Evolutionary conservation across 1,284 basidiomycete genomes (phyloP).

Genomic region (Schizophyllum amplum): DNA sequence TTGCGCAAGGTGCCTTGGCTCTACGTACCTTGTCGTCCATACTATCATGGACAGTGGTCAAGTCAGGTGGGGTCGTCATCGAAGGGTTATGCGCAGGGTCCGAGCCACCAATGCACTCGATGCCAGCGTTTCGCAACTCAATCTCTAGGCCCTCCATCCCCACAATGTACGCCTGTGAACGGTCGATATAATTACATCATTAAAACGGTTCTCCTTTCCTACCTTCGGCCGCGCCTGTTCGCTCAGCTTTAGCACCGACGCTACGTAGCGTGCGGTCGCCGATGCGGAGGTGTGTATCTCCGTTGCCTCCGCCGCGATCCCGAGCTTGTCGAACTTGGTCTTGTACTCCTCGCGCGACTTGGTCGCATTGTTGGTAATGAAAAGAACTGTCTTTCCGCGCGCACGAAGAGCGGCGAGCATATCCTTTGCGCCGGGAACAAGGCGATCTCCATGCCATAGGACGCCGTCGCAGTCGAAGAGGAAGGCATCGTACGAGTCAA

Average conservation of each 20-base stretch:
- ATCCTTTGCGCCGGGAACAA: slow-evolving; percentile 72
- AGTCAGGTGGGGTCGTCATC: neutral
- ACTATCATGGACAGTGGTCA: neutral
- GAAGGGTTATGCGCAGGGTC: slow-evolving; percentile 34
- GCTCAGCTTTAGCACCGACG: slow-evolving; percentile 81
- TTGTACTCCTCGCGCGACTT: slow-evolving; percentile 87
- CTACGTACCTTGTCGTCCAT: neutral
- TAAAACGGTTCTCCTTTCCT: no score
- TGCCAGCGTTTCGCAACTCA: slow-evolving; percentile 80
- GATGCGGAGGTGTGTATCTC: slow-evolving; percentile 97
- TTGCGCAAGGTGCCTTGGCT: neutral
- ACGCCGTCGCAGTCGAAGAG: slow-evolving; percentile 98
- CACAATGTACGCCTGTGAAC: slow-evolving; percentile 76
- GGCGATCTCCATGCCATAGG: slow-evolving; percentile 80
- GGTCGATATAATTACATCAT: no score
- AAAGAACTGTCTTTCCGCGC: slow-evolving; percentile 81
- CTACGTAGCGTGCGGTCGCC: slow-evolving; percentile 89
- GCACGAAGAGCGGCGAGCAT: slow-evolving; percentile 60
- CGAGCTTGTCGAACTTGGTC: slow-evolving; percentile 85
- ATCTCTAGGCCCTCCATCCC: slow-evolving; percentile 92
- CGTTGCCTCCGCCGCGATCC: slow-evolving; percentile 80
- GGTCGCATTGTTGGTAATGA: slow-evolving; percentile 98
- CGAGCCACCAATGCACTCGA: slow-evolving; percentile 79
- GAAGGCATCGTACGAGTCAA: slow-evolving; percentile 86
- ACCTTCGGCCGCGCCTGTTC: slow-evolving; percentile 64